Conservation (phyloP, 371 early-diverging fungal species). For the Mortierella sp. region DNA sequence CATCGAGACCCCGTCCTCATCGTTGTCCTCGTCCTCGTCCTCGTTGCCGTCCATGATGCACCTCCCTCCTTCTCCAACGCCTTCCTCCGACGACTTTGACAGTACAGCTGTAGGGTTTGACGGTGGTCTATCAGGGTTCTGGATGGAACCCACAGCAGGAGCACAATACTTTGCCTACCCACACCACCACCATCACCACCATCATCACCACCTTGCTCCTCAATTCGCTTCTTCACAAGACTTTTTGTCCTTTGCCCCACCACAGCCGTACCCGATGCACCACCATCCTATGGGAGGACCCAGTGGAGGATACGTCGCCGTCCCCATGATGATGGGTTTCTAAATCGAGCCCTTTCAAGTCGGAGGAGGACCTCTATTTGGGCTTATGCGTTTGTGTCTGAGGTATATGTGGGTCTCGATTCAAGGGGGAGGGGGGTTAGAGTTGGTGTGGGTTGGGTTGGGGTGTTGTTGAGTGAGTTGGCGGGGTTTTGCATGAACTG, state of each 20-base stretch:
- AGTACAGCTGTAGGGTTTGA: neutral
- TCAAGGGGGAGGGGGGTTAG: neutral
- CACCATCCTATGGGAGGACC: neutral
- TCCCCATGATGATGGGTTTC: conserved; percentile 8
- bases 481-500: neutral
- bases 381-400: neutral
- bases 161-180: neutral
- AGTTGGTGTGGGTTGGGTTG: neutral
- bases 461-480: neutral
- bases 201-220: neutral
- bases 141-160: neutral
- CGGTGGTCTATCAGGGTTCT: neutral
- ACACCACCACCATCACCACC: neutral
- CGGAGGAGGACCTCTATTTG: neutral
- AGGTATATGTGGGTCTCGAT: neutral
- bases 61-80: neutral
- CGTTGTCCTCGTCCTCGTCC: neutral
- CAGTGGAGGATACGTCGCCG: neutral
- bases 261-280: neutral
- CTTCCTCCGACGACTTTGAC: neutral
- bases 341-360: neutral
- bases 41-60: neutral
- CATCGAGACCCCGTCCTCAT: neutral
- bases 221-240: neutral
- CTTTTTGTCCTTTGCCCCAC: neutral